These are phyloP conservation scores for Alnus glutinosa DNA, from an alignment of 306 rosid genomes.

Conservation along the genomic window DNA sequence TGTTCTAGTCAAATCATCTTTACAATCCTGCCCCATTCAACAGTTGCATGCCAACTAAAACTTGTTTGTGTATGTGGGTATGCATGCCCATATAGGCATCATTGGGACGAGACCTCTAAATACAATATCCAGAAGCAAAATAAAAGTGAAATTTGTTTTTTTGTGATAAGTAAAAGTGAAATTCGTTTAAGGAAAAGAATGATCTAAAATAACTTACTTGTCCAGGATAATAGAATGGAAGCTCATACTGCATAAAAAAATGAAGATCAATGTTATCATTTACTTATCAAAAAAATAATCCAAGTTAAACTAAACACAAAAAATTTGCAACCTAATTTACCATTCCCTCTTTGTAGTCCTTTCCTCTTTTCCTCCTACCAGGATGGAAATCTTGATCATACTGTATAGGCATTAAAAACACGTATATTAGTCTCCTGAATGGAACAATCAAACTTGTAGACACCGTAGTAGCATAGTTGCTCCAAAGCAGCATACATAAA, in stretches of 20 bases:
- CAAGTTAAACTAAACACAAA: constrained; percentile 9
- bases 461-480: not conserved
- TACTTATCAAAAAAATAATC: constrained; percentile 8
- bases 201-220: constrained; percentile 62
- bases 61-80: constrained; percentile 10
- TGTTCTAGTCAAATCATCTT: not conserved
- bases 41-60: constrained; percentile 15
- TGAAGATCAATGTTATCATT: constrained; percentile 27
- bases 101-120: constrained; percentile 4
- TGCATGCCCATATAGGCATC: constrained; percentile 11
- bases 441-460: constrained; percentile 4
- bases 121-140: constrained; percentile 8
- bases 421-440: constrained; percentile 21
- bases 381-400: constrained; percentile 90
- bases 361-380: constrained; percentile 97
- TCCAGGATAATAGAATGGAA: constrained; percentile 95
- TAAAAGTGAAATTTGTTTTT: not conserved
- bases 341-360: constrained; percentile 94
- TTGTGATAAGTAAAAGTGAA: constrained; percentile 7
- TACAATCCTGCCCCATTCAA: not conserved
- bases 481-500: not conserved
- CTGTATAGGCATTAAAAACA: constrained; percentile 40
- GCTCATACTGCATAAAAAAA: constrained; percentile 84
- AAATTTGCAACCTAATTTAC: constrained; percentile 36
- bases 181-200: constrained; percentile 11